These are phyloP conservation scores for Eucommia ulmoides DNA, from an alignment of 257 asterid species.

Conservation along the genomic window DNA sequence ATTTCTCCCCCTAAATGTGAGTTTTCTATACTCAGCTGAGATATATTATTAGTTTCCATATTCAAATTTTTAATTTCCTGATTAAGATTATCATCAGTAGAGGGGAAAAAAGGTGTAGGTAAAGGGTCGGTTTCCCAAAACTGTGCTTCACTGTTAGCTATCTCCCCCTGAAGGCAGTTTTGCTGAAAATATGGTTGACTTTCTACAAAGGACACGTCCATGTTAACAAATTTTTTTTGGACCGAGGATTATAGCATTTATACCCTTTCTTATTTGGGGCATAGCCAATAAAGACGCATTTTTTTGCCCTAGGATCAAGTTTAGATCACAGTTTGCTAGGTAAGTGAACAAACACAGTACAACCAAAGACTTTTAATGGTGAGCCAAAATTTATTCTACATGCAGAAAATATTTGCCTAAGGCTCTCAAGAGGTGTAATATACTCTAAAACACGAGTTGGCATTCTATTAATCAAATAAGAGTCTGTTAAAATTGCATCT, in stretches of 20 bases:
- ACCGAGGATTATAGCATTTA: slow-evolving; percentile 2
- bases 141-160: no score
- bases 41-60: no score
- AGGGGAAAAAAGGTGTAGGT: no score
- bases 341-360: not conserved
- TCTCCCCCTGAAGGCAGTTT: no score
- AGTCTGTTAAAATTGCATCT: not conserved
- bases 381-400: not conserved
- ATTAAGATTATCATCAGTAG: no score
- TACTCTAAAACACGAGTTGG: not conserved
- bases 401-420: not conserved
- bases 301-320: not conserved
- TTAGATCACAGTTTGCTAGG: not conserved
- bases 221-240: no score
- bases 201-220: no score
- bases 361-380: not conserved
- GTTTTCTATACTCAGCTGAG: no score
- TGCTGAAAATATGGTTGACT: no score
- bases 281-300: not conserved
- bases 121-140: no score
- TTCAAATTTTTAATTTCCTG: no score
- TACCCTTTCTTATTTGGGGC: not conserved
- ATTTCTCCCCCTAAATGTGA: no score
- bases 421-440: not conserved
- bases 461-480: slow-evolving; percentile 5